These are phyloP conservation scores for Dipteronia sinensis DNA, from an alignment of 345 rosid species.

Conservation along the genomic window DNA sequence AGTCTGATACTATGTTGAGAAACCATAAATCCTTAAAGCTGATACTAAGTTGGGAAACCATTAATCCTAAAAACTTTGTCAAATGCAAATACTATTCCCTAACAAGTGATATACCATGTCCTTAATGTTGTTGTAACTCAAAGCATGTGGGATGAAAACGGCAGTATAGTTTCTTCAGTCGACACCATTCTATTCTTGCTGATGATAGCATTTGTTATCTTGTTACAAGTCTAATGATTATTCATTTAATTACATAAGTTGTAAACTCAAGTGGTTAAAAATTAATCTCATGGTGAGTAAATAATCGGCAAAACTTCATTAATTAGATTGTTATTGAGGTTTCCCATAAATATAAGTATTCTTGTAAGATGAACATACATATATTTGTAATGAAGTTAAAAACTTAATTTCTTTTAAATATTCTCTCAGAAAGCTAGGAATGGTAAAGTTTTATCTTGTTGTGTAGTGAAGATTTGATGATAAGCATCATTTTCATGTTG, in stretches of 20 bases:
- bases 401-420: neutral
- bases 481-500: neutral
- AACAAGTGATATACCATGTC: neutral
- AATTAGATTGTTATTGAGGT: too few species aligned
- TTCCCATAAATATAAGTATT: too few species aligned
- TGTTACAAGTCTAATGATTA: neutral
- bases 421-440: neutral
- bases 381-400: neutral
- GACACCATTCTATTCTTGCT: neutral
- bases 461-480: neutral
- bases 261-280: too few species aligned
- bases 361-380: too few species aligned
- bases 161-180: slow-evolving; percentile 12
- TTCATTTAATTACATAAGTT: too few species aligned
- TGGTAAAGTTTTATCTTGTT: neutral
- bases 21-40: neutral
- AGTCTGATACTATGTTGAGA: neutral
- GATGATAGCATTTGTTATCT: neutral
- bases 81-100: neutral
- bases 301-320: too few species aligned
- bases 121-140: neutral
- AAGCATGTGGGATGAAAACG: neutral
- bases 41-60: neutral
- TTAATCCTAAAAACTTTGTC: neutral
- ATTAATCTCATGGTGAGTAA: too few species aligned